Conservation (phyloP, 495 filamentous ascomycete genomes). For the Penicillium mononematosum region DNA sequence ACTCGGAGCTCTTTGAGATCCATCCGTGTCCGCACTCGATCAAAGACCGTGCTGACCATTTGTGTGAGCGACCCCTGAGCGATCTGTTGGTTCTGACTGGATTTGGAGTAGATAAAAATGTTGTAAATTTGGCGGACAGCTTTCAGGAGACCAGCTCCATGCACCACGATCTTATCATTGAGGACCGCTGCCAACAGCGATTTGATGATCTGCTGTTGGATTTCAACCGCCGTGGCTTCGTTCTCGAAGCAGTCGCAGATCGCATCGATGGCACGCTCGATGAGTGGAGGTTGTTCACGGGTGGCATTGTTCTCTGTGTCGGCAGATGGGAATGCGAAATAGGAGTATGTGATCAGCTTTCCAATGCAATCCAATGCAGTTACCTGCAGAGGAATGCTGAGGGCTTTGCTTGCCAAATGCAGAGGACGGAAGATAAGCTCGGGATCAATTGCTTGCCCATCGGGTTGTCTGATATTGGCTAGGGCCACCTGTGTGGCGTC, state of each 20-base stretch:
- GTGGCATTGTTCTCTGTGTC: slow-evolving; percentile 49
- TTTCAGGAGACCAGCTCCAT: slow-evolving; percentile 94
- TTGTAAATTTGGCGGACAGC: slow-evolving; percentile 99
- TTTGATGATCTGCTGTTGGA: slow-evolving; percentile 97
- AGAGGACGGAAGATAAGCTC: slow-evolving; percentile 89
- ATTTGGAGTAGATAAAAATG: slow-evolving; percentile 93
- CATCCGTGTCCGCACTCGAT: slow-evolving; percentile 83
- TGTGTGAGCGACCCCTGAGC: slow-evolving; percentile 96
- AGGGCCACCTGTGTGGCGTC: slow-evolving; percentile 79
- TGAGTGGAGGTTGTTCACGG: slow-evolving; percentile 61
- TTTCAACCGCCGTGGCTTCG: slow-evolving; percentile 82
- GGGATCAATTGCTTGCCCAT: slow-evolving; percentile 69
- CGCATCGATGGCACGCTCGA: slow-evolving; percentile 96
- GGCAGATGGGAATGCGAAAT: slow-evolving; percentile 77
- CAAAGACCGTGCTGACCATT: slow-evolving; percentile 98
- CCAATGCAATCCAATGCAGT: slow-evolving; percentile 96
- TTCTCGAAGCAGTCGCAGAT: slow-evolving; percentile 99
- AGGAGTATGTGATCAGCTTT: slow-evolving; percentile 97
- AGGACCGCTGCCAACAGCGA: slow-evolving; percentile 91
- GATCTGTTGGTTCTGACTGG: slow-evolving; percentile 87
- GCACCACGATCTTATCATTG: slow-evolving; percentile 97
- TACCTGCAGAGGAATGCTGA: slow-evolving; percentile 79
- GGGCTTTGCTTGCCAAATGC: slow-evolving; percentile 78
- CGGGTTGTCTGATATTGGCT: slow-evolving; percentile 73
- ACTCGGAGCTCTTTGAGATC: slow-evolving; percentile 76